Percentiles rank a stretch among this genome's conserved stretches.
Evolutionary conservation across 208 protist species (phyloP).

Genomic region (Borovskyia barvae): DNA sequence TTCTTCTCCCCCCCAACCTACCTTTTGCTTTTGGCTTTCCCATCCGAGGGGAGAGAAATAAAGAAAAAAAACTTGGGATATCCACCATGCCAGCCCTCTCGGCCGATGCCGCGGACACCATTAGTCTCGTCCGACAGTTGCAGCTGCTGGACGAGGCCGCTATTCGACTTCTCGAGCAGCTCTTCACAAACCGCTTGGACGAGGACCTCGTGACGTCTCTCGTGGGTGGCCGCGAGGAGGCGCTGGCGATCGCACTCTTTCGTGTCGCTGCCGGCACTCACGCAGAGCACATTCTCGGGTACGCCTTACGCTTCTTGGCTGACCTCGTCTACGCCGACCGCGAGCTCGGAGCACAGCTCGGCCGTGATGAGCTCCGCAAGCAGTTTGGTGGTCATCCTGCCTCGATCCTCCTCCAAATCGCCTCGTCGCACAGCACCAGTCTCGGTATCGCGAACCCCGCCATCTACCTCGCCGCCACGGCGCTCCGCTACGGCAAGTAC

Average conservation of each 20-base stretch:
- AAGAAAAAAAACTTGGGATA: slow-evolving; percentile 5
- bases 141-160: slow-evolving; percentile 58
- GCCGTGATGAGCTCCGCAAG: slow-evolving; percentile 31
- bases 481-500: slow-evolving; percentile 64
- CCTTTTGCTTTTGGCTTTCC: neutral
- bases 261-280: slow-evolving; percentile 42
- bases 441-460: slow-evolving; percentile 65
- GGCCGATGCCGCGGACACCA: slow-evolving; percentile 57
- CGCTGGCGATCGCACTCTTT: slow-evolving; percentile 61
- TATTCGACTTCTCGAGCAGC: slow-evolving; percentile 69
- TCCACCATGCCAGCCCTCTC: slow-evolving; percentile 63
- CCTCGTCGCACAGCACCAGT: slow-evolving; percentile 34
- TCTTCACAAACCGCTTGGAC: slow-evolving; percentile 66
- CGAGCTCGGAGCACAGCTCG: slow-evolving; percentile 52
- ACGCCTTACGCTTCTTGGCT: slow-evolving; percentile 74
- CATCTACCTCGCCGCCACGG: slow-evolving; percentile 65
- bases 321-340: slow-evolving; percentile 56
- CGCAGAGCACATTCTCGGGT: slow-evolving; percentile 52
- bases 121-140: slow-evolving; percentile 64
- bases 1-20: too few relatives aligned
- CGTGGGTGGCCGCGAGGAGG: slow-evolving; percentile 47
- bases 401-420: slow-evolving; percentile 49
- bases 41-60: slow-evolving; percentile 1
- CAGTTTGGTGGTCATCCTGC: slow-evolving; percentile 54
- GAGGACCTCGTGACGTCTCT: slow-evolving; percentile 55